Base-by-base conservation (phyloP, 2,329 filamentous ascomycete species). In the Epichloe brachyelytri region DNA sequence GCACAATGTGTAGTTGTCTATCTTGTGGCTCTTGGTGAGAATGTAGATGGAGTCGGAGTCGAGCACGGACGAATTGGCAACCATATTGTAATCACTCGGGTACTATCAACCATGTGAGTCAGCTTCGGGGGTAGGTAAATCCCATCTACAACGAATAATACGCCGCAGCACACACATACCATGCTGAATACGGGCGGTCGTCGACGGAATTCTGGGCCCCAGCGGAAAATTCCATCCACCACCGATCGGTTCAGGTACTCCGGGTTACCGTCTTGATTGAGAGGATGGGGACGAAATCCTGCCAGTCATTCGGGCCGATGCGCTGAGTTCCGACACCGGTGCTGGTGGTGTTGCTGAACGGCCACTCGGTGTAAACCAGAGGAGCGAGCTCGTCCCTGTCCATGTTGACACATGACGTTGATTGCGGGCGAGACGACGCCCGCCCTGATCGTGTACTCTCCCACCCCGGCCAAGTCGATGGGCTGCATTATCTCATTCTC, bases 401-500 rank as follows among this genome's bases (percentile, higher is more conserved):
- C 71, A 89, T 72, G 41, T 85, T 85, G 1, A 77, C 82, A 57
- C 34, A 89, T 65, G 0, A 87, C 83, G 55, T 90, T 88, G 43
- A 90, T 66, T 0, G 77, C 73, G 0, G 86, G 86, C 0, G 82
- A 85, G 0, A 84, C 78, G 0, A 88, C 82, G 0, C 83, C 81
- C 0, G 86, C 87, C 14, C 71, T 68, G 3, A 91, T 69, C 3
- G 71, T 71, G 63, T 88, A 90, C 46, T 83, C 77, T 11, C 85
- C 86, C 8, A 86, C 73, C 0, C 84, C 85, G 1, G 69, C 74
- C 11, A 82, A 68, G 19, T 82, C 78, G 6, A 74, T 71, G 0
- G 87, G 86, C 58, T 91, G 86, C 8, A 86, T 65, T 33, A 93
- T 86, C 0, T 68, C 63, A 58, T 91, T 91, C 8, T 67, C 62